Evolutionary conservation across 2,329 filamentous ascomycete species (phyloP).

Genomic region (Epicoccum nigrum): DNA sequence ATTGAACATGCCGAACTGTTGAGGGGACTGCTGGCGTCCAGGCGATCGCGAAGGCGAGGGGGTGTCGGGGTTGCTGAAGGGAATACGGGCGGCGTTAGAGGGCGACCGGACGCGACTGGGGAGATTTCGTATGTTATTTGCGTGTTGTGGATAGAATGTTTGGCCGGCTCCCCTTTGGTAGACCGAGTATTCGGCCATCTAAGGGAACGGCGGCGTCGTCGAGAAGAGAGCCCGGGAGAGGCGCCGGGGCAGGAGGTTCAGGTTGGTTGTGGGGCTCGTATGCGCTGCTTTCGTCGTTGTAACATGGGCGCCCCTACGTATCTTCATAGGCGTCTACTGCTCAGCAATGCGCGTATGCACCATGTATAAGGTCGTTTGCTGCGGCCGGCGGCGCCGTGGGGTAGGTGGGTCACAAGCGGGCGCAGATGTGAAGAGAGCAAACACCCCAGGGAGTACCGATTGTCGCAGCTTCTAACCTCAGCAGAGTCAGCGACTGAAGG

Average conservation of each 20-base stretch:
- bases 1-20: conserved; percentile 71
- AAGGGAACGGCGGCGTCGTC: conserved; percentile 49
- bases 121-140: conserved; percentile 55
- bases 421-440: conserved; percentile 9
- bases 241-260: conserved; percentile 40
- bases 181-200: conserved; percentile 71
- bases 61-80: conserved; percentile 55
- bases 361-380: conserved; percentile 32
- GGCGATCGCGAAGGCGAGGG: conserved; percentile 65
- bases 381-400: conserved; percentile 7
- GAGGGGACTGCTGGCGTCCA: conserved; percentile 56
- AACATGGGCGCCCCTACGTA: conserved; percentile 53
- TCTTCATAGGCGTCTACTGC: conserved; percentile 43
- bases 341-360: conserved; percentile 33
- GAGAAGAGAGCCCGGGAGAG: conserved; percentile 36
- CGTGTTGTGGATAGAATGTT: conserved; percentile 63
- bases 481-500: conserved; percentile 27
- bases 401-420: conserved; percentile 2
- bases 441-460: conserved; percentile 24
- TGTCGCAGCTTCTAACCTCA: conserved; percentile 22
- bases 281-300: conserved; percentile 55
- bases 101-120: conserved; percentile 57
- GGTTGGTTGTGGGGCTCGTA: conserved; percentile 52
- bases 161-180: conserved; percentile 67
- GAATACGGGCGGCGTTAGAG: conserved; percentile 51